These are phyloP conservation scores for Myxozyma neotropica DNA, from an alignment of 805 yeast genomes.

Conservation along the genomic window DNA sequence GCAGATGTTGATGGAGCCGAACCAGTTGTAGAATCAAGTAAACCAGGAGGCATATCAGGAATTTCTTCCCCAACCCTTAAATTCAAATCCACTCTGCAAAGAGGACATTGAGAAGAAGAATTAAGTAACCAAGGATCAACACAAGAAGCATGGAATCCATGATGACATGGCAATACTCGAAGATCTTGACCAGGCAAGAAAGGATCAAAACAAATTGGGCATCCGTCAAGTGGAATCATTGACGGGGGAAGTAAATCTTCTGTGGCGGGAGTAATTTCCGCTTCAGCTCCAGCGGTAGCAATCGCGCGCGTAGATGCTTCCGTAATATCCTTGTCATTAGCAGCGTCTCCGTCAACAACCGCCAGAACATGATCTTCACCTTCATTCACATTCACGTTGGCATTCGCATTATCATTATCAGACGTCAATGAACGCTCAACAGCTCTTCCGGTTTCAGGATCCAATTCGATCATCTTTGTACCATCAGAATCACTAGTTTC, in stretches of 20 bases:
- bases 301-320: not conserved
- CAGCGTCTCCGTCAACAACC: not conserved
- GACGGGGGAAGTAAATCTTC: constrained; percentile 4
- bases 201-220: constrained; percentile 79
- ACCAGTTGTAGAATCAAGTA: constrained; percentile 1
- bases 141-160: constrained; percentile 78
- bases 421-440: not conserved
- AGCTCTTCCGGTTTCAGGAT: not conserved
- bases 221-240: constrained; percentile 45
- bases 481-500: not conserved
- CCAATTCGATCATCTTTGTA: not conserved
- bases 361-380: not conserved
- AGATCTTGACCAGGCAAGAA: constrained; percentile 61
- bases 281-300: not conserved
- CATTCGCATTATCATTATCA: not conserved
- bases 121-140: constrained; percentile 81
- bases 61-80: constrained; percentile 33
- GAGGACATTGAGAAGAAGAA: constrained; percentile 79
- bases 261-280: not conserved
- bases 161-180: constrained; percentile 78
- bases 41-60: constrained; percentile 28
- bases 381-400: not conserved
- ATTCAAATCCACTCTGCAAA: constrained; percentile 69
- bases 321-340: not conserved
- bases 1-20: not conserved